phyloP scores from a whole-genome alignment of 1,284 basidiomycete genomes.

The Phlebopus sp. region DNA sequence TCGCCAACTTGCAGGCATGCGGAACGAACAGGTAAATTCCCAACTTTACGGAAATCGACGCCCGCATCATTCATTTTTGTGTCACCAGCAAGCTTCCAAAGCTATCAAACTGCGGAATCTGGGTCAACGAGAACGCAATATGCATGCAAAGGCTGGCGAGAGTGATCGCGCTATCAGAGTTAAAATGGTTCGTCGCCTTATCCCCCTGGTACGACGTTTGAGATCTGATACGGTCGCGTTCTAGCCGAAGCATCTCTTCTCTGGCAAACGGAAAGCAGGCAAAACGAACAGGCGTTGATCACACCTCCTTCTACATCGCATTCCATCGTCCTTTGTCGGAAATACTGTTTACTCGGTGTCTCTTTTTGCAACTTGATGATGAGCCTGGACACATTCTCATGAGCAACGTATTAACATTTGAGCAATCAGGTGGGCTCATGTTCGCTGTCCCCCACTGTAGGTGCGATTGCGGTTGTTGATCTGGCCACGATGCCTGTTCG shows the following conservation, averaged over 20 bases:
- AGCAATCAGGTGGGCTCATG: no score
- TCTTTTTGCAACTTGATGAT: no score
- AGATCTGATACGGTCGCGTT: slow-evolving; percentile 13
- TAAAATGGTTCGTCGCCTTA: slow-evolving; percentile 67
- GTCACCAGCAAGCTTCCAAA: slow-evolving; percentile 69
- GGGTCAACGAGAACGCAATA: slow-evolving; percentile 82
- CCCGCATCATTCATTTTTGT: neutral
- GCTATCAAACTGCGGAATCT: slow-evolving; percentile 81
- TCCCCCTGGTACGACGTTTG: slow-evolving; percentile 13
- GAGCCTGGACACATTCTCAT: no score
- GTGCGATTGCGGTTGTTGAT: no score
- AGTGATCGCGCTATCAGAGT: slow-evolving; percentile 76
- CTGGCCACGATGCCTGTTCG: no score
- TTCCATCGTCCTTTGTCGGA: no score
- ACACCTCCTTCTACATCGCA: neutral
- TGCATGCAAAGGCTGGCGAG: slow-evolving; percentile 87
- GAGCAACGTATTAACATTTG: no score
- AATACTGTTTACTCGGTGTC: no score
- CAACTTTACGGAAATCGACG: neutral
- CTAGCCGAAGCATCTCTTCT: slow-evolving; percentile 83
- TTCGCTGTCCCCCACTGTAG: no score
- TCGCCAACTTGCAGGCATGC: slow-evolving; percentile 77
- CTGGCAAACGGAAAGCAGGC: slow-evolving; percentile 86
- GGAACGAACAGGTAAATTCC: slow-evolving; percentile 59
- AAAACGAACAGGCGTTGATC: slow-evolving; percentile 78